phyloP scores from a whole-genome alignment of 306 rosid species.

The Vicia faba region DNA sequence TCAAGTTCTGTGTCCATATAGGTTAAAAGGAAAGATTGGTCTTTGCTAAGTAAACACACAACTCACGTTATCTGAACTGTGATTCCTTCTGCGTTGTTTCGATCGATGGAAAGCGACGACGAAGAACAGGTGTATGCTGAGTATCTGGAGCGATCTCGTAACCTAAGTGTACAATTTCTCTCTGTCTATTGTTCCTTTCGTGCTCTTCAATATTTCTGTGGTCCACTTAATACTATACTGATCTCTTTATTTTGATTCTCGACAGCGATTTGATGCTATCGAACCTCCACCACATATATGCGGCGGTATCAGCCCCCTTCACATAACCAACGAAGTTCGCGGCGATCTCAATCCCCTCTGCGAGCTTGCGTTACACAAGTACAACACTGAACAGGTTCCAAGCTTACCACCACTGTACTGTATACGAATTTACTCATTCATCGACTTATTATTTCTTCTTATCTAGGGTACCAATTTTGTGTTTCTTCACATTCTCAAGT shows the following conservation, averaged over 20 bases:
- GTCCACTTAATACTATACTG: too few relatives aligned
- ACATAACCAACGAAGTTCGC: not conserved
- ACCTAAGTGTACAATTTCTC: too few relatives aligned
- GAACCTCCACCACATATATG: not conserved
- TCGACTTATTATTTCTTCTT: not conserved
- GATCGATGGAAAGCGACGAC: too few relatives aligned
- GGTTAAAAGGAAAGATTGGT: too few relatives aligned
- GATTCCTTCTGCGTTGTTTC: too few relatives aligned
- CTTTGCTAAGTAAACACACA: too few relatives aligned
- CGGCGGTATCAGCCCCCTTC: not conserved
- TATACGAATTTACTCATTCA: not conserved
- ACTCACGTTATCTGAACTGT: too few relatives aligned
- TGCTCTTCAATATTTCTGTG: too few relatives aligned
- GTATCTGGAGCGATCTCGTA: too few relatives aligned
- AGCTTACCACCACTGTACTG: not conserved
- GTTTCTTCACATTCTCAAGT: not conserved
- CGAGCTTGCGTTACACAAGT: not conserved
- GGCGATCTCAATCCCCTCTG: not conserved
- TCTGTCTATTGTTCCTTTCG: too few relatives aligned
- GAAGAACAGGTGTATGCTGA: too few relatives aligned
- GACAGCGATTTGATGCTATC: not conserved
- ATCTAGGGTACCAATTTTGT: not conserved
- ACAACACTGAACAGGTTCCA: not conserved
- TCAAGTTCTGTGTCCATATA: too few relatives aligned
- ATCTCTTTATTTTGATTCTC: not conserved